Evolutionary conservation across 2,329 filamentous ascomycete genomes (phyloP).

Genomic region (Colletotrichum tanaceti): DNA sequence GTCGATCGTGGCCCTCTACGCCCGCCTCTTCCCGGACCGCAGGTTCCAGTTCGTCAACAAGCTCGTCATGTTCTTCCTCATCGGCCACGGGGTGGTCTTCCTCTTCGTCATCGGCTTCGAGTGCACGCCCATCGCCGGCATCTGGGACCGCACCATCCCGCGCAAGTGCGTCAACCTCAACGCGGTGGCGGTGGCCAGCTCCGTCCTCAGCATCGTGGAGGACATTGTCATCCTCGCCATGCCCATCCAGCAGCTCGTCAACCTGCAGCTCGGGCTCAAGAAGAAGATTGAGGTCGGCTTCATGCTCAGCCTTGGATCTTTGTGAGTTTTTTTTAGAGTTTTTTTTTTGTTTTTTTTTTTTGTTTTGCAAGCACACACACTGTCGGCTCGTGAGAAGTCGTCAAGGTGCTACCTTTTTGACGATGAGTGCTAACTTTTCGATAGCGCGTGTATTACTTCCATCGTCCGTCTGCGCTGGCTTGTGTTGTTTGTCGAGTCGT

Average conservation of each 20-base stretch:
- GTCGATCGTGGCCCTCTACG: constrained; percentile 44
- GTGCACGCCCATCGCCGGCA: constrained; percentile 37
- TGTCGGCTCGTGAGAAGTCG: too few species aligned
- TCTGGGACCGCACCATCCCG: constrained; percentile 38
- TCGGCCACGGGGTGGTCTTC: constrained; percentile 41
- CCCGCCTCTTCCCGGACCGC: constrained; percentile 41
- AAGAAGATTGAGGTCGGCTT: constrained; percentile 40
- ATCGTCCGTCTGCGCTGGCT: constrained; percentile 39
- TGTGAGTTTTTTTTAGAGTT: too few species aligned
- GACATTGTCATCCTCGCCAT: constrained; percentile 38
- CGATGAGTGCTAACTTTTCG: background rate
- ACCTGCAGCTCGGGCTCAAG: constrained; percentile 23
- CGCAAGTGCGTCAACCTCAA: constrained; percentile 34
- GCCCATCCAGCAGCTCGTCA: constrained; percentile 37
- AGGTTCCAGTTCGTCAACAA: constrained; percentile 40
- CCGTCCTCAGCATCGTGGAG: constrained; percentile 40
- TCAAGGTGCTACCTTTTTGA: background rate
- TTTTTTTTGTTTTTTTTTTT: too few species aligned
- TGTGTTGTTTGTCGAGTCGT: constrained; percentile 23
- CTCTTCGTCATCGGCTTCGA: constrained; percentile 43
- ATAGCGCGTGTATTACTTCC: constrained; percentile 40
- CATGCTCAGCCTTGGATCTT: constrained; percentile 41
- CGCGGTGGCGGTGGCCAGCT: constrained; percentile 32
- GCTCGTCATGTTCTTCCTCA: constrained; percentile 30
- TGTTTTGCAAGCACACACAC: too few species aligned